phyloP scores from a whole-genome alignment of 2,329 filamentous ascomycete species.

The Aureobasidium sp. region DNA sequence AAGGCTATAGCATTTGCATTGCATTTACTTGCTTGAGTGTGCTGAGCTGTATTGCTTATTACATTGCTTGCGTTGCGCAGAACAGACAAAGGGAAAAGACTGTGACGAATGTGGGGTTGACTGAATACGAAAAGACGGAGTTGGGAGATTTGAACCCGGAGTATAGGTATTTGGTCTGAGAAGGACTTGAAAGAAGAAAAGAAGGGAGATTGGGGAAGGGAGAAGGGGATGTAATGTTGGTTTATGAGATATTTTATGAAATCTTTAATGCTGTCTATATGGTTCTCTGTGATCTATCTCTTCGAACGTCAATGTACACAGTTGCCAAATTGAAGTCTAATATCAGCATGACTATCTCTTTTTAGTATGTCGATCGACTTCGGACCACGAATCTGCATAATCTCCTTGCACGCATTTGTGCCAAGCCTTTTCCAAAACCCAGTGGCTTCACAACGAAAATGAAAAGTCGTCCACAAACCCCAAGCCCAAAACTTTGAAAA shows the following conservation, averaged over 20 bases:
- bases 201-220: neutral
- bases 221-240: neutral
- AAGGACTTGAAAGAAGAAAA: neutral
- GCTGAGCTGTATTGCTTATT: slow-evolving; percentile 55
- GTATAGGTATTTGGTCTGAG: slow-evolving; percentile 50
- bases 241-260: neutral
- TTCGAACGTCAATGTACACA: neutral
- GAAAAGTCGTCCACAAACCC: too few species aligned
- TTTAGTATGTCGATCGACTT: too few species aligned
- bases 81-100: slow-evolving; percentile 54
- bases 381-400: too few species aligned
- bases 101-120: slow-evolving; percentile 43
- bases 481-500: neutral
- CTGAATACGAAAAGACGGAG: slow-evolving; percentile 56
- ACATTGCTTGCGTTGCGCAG: slow-evolving; percentile 48
- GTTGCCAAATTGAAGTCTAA: neutral
- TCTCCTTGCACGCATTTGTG: too few species aligned
- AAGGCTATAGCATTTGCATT: slow-evolving; percentile 71
- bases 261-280: neutral
- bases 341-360: neutral
- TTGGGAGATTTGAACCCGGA: slow-evolving; percentile 54
- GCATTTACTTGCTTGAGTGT: slow-evolving; percentile 65
- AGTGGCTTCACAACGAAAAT: too few species aligned
- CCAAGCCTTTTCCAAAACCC: too few species aligned
- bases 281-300: neutral